phyloP scores from a whole-genome alignment of 2,329 filamentous ascomycete genomes.

The Hypoxylon sp. region DNA sequence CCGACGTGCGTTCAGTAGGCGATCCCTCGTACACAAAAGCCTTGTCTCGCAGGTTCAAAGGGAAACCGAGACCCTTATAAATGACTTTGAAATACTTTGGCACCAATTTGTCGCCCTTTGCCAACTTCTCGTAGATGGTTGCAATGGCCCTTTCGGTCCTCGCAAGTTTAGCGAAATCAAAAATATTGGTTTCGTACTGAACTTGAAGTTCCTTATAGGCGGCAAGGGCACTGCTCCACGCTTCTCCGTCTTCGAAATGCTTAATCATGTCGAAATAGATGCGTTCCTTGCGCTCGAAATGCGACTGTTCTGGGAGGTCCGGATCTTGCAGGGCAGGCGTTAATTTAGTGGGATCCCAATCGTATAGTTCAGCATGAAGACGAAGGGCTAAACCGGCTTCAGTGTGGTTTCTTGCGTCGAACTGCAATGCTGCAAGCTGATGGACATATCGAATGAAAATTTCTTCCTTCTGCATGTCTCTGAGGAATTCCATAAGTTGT shows the following conservation, averaged over 20 bases:
- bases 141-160: constrained; percentile 92
- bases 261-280: constrained; percentile 97
- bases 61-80: constrained; percentile 92
- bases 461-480: constrained; percentile 96
- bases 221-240: constrained; percentile 89
- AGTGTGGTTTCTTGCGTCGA: constrained; percentile 81
- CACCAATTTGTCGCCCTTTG: constrained; percentile 82
- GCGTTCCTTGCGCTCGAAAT: constrained; percentile 92
- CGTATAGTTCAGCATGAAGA: constrained; percentile 92
- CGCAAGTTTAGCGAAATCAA: constrained; percentile 93
- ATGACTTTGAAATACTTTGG: constrained; percentile 93
- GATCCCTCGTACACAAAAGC: constrained; percentile 92
- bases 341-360: constrained; percentile 83
- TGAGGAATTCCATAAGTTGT: constrained; percentile 94
- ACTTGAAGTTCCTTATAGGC: constrained; percentile 91
- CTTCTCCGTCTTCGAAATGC: constrained; percentile 93
- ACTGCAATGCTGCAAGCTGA: constrained; percentile 85
- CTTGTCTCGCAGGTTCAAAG: constrained; percentile 84
- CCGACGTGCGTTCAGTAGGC: constrained; percentile 80
- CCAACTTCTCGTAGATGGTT: constrained; percentile 89
- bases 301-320: constrained; percentile 83
- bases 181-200: constrained; percentile 92
- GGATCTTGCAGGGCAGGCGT: constrained; percentile 80
- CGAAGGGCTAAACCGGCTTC: constrained; percentile 91
- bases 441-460: constrained; percentile 98